Evolutionary conservation across 129 eudicot species (phyloP).

Genomic region (Chrysanthemum lavandulifolium): DNA sequence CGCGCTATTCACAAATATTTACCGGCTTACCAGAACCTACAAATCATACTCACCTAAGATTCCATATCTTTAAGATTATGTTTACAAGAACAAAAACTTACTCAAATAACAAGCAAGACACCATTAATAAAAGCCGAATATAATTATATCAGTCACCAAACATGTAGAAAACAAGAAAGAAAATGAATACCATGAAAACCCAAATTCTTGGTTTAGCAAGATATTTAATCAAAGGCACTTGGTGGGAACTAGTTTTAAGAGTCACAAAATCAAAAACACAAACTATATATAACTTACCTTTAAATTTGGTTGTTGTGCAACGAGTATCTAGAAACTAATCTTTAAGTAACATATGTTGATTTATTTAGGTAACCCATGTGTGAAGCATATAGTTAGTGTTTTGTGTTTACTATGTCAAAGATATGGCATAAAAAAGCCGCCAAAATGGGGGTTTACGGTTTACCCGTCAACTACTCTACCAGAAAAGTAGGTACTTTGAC

Average conservation of each 20-base stretch:
- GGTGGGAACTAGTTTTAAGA: conserved; percentile 9
- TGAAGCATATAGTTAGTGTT: neutral
- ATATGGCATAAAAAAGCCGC: conserved; percentile 17
- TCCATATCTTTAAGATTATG: neutral
- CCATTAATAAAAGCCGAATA: neutral
- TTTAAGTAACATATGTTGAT: too few relatives aligned
- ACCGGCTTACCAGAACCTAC: too few relatives aligned
- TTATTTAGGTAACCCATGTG: conserved; percentile 6
- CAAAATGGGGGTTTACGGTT: conserved; percentile 14
- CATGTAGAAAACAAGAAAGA: conserved; percentile 11
- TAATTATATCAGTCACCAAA: conserved; percentile 4
- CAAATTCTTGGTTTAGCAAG: conserved; percentile 7
- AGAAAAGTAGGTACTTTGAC: conserved; percentile 9
- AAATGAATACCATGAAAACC: conserved; percentile 15
- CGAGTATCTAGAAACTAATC: conserved; percentile 18
- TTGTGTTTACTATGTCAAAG: conserved; percentile 21
- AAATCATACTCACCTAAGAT: neutral
- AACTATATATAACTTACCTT: conserved; percentile 3
- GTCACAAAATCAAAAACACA: neutral
- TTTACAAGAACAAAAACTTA: neutral
- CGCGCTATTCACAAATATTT: too few relatives aligned
- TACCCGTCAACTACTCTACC: conserved; percentile 28
- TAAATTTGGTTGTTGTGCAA: conserved; percentile 1
- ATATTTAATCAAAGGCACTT: conserved; percentile 30
- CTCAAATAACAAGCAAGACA: conserved; percentile 17